These are phyloP conservation scores for Apiospora saccharicola DNA, from an alignment of 2,329 filamentous ascomycete species.

Conservation along the genomic window DNA sequence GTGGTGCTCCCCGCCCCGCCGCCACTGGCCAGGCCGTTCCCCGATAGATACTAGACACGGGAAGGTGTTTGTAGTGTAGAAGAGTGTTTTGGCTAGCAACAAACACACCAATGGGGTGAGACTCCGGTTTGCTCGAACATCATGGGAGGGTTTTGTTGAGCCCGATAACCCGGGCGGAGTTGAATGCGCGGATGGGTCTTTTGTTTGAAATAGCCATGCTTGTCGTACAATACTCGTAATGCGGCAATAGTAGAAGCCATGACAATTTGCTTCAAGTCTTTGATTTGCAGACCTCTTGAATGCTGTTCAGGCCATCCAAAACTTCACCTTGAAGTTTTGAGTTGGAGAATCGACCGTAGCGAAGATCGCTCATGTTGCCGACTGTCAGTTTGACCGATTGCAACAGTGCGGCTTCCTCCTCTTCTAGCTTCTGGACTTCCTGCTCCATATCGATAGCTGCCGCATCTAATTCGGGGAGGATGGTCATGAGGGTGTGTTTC, in stretches of 20 bases:
- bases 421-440: constrained; percentile 71
- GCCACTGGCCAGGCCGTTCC: constrained; percentile 39
- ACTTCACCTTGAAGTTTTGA: constrained; percentile 70
- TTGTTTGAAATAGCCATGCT: constrained; percentile 24
- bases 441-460: constrained; percentile 71
- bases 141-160: background rate
- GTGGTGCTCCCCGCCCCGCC: constrained; percentile 34
- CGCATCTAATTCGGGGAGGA: constrained; percentile 73
- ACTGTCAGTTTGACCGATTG: constrained; percentile 70
- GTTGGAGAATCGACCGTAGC: constrained; percentile 79
- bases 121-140: background rate
- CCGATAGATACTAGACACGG: constrained; percentile 30
- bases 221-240: constrained; percentile 26
- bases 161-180: background rate
- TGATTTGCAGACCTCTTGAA: constrained; percentile 69
- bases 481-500: constrained; percentile 67
- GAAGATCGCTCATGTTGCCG: constrained; percentile 79
- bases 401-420: constrained; percentile 67
- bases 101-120: background rate
- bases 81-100: background rate
- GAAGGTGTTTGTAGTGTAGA: constrained; percentile 5
- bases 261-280: constrained; percentile 44
- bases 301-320: constrained; percentile 68
- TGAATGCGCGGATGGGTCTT: background rate
- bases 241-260: constrained; percentile 14